These are phyloP conservation scores for Mortierella hygrophila DNA, from an alignment of 192 early-diverging fungal species.

Conservation along the genomic window DNA sequence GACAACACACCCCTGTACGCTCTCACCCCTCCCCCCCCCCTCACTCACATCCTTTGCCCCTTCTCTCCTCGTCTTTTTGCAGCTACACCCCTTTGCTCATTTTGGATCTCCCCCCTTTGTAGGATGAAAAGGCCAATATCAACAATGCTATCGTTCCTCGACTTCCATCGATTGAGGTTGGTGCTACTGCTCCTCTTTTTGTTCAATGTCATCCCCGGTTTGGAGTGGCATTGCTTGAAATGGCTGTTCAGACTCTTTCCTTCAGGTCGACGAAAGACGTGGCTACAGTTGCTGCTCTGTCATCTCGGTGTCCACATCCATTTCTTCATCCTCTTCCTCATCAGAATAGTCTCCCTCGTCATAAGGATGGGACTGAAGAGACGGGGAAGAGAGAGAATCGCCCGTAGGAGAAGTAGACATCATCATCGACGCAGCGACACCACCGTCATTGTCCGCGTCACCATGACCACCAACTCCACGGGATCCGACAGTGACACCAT, in stretches of 20 bases:
- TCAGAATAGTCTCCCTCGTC: neutral
- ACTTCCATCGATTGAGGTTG: neutral
- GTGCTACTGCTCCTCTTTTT: neutral
- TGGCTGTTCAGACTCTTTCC: neutral
- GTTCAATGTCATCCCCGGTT: neutral
- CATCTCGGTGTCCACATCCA: neutral
- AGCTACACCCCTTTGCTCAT: neutral
- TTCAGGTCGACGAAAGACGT: neutral
- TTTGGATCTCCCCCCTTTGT: neutral
- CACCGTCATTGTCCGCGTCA: neutral
- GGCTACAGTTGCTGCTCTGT: neutral
- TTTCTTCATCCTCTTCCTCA: conserved; percentile 1
- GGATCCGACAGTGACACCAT: neutral
- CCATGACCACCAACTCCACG: neutral
- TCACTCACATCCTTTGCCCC: neutral
- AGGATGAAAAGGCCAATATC: neutral
- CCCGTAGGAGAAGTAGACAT: neutral
- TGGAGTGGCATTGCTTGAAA: neutral
- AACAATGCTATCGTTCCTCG: neutral
- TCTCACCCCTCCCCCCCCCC: neutral
- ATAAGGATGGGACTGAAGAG: neutral
- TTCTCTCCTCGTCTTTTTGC: neutral
- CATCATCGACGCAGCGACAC: neutral
- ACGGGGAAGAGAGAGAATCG: neutral
- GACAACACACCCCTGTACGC: neutral